These are phyloP conservation scores for Diversispora eburnea DNA, from an alignment of 192 early-diverging fungal species.

Conservation along the genomic window DNA sequence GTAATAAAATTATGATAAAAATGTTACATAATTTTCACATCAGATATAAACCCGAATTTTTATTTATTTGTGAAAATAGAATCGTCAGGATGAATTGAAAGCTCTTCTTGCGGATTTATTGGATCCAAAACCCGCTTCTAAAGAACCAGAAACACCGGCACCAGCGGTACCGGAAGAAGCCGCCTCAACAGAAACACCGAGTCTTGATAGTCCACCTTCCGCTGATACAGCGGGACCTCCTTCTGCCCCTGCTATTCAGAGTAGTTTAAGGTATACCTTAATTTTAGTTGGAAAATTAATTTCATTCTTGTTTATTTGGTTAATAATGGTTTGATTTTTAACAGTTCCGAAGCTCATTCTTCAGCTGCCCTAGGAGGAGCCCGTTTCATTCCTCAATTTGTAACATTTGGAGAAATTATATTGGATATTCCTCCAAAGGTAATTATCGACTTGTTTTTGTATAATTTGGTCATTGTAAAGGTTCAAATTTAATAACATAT, in stretches of 20 bases:
- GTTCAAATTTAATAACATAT: not conserved
- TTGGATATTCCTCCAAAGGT: slow-evolving; percentile 87
- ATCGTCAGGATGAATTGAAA: not conserved
- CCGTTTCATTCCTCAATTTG: slow-evolving; percentile 59
- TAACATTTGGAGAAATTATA: slow-evolving; percentile 65
- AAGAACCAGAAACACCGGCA: not conserved
- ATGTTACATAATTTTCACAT: not conserved
- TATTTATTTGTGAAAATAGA: not conserved
- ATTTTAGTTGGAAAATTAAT: not conserved
- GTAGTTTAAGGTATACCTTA: not conserved
- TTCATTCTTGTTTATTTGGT: not conserved
- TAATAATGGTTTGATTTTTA: not conserved
- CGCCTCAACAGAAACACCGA: not conserved
- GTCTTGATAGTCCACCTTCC: not conserved
- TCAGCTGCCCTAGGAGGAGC: not conserved
- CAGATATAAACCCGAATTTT: not conserved
- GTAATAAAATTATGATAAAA: not conserved
- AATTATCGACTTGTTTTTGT: not conserved
- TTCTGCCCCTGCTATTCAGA: not conserved
- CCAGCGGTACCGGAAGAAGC: not conserved
- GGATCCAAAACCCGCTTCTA: not conserved
- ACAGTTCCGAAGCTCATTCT: slow-evolving; percentile 23
- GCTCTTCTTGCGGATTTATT: not conserved
- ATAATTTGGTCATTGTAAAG: not conserved
- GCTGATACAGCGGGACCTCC: slow-evolving; percentile 28